These are phyloP conservation scores for Entonaema liquescens DNA, from an alignment of 495 filamentous ascomycete genomes.

Conservation along the genomic window DNA sequence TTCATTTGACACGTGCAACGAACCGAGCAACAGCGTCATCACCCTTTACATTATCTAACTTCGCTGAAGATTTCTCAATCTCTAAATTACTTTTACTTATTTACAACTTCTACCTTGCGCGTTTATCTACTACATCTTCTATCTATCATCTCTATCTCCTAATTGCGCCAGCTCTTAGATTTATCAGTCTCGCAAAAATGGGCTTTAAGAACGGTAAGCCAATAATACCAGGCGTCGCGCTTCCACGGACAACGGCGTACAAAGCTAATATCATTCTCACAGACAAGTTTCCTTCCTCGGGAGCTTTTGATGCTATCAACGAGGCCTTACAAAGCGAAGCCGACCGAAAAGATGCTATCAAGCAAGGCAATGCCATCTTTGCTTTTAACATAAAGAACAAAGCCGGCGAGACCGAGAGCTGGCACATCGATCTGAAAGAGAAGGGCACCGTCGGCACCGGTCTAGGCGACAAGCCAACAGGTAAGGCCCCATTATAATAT, in stretches of 20 bases:
- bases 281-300: conserved; percentile 92
- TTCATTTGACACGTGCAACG: conserved; percentile 45
- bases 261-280: conserved; percentile 15
- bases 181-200: conserved; percentile 60
- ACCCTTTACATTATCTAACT: conserved; percentile 21
- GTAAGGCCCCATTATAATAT: conserved; percentile 53
- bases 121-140: conserved; percentile 6
- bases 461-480: conserved; percentile 78
- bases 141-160: neutral
- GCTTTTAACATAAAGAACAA: conserved; percentile 92
- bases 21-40: conserved; percentile 38
- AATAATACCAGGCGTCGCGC: neutral
- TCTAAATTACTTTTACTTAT: neutral
- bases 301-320: conserved; percentile 89
- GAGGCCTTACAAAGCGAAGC: conserved; percentile 72
- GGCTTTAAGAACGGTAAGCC: conserved; percentile 80
- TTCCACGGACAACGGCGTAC: conserved; percentile 4
- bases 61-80: conserved; percentile 20
- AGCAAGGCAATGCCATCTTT: conserved; percentile 86
- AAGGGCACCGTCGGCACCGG: conserved; percentile 85
- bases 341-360: conserved; percentile 86
- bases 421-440: conserved; percentile 95
- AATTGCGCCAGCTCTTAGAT: neutral
- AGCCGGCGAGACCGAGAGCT: conserved; percentile 77
- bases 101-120: conserved; percentile 2